These are phyloP conservation scores for Carex parvula DNA, from an alignment of 176 grass and related monocot genomes.

Conservation along the genomic window DNA sequence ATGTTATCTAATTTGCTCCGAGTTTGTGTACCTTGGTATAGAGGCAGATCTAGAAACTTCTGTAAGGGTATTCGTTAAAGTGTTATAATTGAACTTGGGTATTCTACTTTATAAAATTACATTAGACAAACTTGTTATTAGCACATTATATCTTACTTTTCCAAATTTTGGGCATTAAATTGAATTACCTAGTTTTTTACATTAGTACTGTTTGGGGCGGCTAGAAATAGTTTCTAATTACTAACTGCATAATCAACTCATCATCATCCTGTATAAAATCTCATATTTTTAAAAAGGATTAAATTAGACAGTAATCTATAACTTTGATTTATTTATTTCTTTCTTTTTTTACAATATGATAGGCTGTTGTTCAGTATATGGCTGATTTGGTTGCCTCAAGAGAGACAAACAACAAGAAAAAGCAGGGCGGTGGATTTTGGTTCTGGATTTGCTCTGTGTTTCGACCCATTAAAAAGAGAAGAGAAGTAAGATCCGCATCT, in stretches of 20 bases:
- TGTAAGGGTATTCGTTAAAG: background rate
- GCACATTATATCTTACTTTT: background rate
- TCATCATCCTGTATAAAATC: background rate
- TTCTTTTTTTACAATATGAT: constrained; percentile 18
- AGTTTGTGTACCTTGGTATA: background rate
- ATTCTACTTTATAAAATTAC: background rate
- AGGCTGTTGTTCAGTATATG: constrained; percentile 82
- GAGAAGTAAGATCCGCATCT: constrained; percentile 23
- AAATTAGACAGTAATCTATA: background rate
- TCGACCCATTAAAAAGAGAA: constrained; percentile 41
- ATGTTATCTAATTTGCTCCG: background rate
- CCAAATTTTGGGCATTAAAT: background rate
- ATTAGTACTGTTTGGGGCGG: background rate
- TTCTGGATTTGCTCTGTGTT: constrained; percentile 64
- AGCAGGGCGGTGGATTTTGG: constrained; percentile 45
- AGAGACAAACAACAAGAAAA: constrained; percentile 36
- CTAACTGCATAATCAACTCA: background rate
- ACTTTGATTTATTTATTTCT: constrained; percentile 15
- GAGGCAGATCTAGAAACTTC: background rate
- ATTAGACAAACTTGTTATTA: background rate
- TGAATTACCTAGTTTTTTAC: background rate
- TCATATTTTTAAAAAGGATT: background rate
- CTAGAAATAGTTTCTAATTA: background rate
- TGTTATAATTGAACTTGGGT: background rate
- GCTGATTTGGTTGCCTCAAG: constrained; percentile 55